Percentiles rank a stretch among this genome's conserved stretches.
Conservation (phyloP, 192 early-diverging fungal genomes). For the Diversispora epigaea region DNA sequence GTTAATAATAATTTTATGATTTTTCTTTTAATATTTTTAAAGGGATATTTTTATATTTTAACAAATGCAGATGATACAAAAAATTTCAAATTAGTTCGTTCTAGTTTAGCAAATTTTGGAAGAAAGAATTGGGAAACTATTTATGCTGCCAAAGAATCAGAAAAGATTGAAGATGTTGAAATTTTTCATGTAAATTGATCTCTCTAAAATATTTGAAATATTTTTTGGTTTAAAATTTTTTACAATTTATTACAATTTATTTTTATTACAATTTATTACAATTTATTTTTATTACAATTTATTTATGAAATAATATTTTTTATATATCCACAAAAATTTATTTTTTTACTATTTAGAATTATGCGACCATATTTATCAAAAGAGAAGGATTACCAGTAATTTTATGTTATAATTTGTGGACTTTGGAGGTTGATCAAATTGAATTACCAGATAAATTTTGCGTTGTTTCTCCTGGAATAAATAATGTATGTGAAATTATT, state of each 20-base stretch:
- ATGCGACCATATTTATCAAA: conserved; percentile 50
- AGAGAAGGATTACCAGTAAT: conserved; percentile 57
- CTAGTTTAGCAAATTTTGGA: conserved; percentile 39
- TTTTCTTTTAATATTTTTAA: conserved; percentile 29
- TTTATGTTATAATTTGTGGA: conserved; percentile 47
- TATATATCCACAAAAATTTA: background rate
- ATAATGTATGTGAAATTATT: conserved; percentile 35
- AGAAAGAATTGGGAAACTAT: conserved; percentile 59
- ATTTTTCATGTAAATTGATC: conserved; percentile 56
- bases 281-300: no score
- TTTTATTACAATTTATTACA: background rate
- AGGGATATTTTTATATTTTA: conserved; percentile 52
- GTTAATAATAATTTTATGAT: conserved; percentile 36
- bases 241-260: background rate
- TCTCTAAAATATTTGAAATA: background rate
- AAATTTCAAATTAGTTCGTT: conserved; percentile 63
- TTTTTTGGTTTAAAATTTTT: background rate
- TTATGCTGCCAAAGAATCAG: conserved; percentile 54
- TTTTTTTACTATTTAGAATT: conserved; percentile 36
- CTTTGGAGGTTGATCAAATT: conserved; percentile 42
- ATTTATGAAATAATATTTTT: no score
- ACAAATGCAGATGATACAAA: conserved; percentile 52
- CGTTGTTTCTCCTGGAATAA: conserved; percentile 57
- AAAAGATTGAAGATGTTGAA: conserved; percentile 76
- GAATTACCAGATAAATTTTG: conserved; percentile 56